Evolutionary conservation across 345 rosid species (phyloP).

Genomic region (Theobroma cacao): DNA sequence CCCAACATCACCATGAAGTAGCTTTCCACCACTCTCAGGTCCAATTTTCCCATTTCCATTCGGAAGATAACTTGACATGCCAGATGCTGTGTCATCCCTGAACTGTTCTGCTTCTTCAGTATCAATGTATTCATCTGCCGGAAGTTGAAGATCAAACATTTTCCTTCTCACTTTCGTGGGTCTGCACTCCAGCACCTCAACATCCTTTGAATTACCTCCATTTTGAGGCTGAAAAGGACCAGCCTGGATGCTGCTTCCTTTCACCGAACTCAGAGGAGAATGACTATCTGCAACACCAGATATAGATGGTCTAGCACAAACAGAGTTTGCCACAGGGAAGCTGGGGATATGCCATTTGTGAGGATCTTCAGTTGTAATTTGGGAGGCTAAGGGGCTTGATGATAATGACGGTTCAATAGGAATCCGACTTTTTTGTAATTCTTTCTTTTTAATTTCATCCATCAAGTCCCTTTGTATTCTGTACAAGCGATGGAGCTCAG

Average conservation of each 20-base stretch:
- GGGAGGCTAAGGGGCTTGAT: slow-evolving; percentile 57
- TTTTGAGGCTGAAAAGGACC: slow-evolving; percentile 50
- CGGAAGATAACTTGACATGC: slow-evolving; percentile 41
- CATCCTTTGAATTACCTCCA: slow-evolving; percentile 48
- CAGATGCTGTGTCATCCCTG: slow-evolving; percentile 34
- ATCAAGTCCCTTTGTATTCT: slow-evolving; percentile 59
- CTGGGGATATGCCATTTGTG: slow-evolving; percentile 64
- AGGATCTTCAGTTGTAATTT: slow-evolving; percentile 52
- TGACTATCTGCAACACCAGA: slow-evolving; percentile 45
- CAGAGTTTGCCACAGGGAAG: slow-evolving; percentile 53
- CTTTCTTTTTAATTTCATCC: slow-evolving; percentile 65
- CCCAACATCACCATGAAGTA: slow-evolving; percentile 27
- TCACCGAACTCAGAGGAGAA: slow-evolving; percentile 54
- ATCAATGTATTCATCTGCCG: slow-evolving; percentile 73
- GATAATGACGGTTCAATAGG: slow-evolving; percentile 50
- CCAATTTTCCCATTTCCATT: slow-evolving; percentile 39
- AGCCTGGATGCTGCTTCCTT: slow-evolving; percentile 49
- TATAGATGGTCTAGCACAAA: slow-evolving; percentile 46
- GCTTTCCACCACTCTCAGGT: slow-evolving; percentile 35
- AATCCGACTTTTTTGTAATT: slow-evolving; percentile 30
- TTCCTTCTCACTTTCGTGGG: slow-evolving; percentile 72
- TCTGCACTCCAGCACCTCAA: slow-evolving; percentile 60
- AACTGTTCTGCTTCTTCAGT: slow-evolving; percentile 42
- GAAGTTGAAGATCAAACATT: slow-evolving; percentile 84
- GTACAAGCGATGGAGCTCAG: slow-evolving; percentile 71